Conservation (phyloP, 768 basidiomycete genomes). For the Russula griseocarnosa region DNA sequence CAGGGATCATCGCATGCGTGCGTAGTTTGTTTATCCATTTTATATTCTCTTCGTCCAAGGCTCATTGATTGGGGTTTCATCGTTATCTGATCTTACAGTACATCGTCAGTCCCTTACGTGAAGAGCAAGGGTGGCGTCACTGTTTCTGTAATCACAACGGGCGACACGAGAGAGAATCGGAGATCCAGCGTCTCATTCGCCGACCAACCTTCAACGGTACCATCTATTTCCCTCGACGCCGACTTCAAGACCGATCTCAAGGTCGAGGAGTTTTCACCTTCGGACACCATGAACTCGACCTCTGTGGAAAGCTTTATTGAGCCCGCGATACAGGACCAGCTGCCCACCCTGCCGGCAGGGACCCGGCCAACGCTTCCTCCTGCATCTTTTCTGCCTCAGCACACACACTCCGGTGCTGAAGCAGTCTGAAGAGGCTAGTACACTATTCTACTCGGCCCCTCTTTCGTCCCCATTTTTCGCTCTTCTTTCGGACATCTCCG, state of each 20-base stretch:
- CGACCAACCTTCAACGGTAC: conserved; percentile 20
- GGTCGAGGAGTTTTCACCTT: background rate
- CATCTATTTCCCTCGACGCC: conserved; percentile 7
- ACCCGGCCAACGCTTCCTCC: background rate
- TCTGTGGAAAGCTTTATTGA: conserved; percentile 7
- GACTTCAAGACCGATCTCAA: conserved; percentile 10
- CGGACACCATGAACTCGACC: background rate
- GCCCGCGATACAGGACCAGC: background rate
- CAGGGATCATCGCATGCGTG: conserved; percentile 4
- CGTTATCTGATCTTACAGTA: background rate
- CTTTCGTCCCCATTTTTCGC: background rate
- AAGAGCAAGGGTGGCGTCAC: conserved; percentile 7
- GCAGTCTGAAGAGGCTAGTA: background rate
- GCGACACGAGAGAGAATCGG: background rate
- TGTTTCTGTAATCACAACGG: background rate
- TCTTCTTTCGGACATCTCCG: conserved; percentile 20
- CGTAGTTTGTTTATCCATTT: background rate
- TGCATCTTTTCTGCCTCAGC: background rate
- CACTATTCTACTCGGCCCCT: background rate
- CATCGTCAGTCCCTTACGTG: conserved; percentile 6
- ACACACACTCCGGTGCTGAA: background rate
- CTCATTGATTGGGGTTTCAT: background rate
- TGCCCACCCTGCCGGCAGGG: background rate
- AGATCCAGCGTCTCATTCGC: conserved; percentile 7
- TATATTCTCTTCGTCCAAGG: background rate